Base-by-base conservation (phyloP, 164 flowering plant genomes). In the Chimonanthus salicifolius region DNA sequence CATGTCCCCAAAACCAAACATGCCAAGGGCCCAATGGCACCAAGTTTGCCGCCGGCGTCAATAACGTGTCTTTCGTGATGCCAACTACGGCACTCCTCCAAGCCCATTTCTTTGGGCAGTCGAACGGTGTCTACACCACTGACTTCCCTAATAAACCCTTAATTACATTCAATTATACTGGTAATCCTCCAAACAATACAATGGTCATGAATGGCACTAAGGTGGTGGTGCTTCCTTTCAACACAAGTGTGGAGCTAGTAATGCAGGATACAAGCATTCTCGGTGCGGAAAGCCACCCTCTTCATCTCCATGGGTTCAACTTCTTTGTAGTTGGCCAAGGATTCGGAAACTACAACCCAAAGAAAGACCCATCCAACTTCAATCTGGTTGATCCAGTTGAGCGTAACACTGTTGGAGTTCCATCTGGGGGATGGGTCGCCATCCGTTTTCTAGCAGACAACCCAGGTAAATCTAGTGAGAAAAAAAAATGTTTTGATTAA, bases 1-100 rank as follows among this genome's bases (percentile, higher is more conserved):
- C 89, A 0, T 88, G 92, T 62, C 75, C 84, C 0, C 13, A 77
- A 13, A 86, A 82, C 77, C 79, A 80, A 47, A 83, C 85, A 1
- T 88, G 94, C 71, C 90, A 84, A 73, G 91, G 94, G 7, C 94
- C 92, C 51, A 85, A 84, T 66, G 78, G 79, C 20, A 82, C 87
- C 2, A 85, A 58, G 75, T 79, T 86, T 49, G 76, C 84, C 5
- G 92, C 92, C 33, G 47, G 86, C 0, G 63, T 90, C 6, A 90
- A 87, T 82, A 88, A 90, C 48, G 77, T 86, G 3, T 87, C 90
- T 0, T 90, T 88, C 48, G 74, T 67, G 11, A 74, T 75, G 7
- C 92, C 94, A 3, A 74, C 73, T 8, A 83, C 80, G 3, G 88
- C 88, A 5, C 73, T 88, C 5, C 82, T 88, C 7, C 88, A 90